Evolutionary conservation across 768 basidiomycete species (phyloP).

Genomic region (Leccinum rimulosum): DNA sequence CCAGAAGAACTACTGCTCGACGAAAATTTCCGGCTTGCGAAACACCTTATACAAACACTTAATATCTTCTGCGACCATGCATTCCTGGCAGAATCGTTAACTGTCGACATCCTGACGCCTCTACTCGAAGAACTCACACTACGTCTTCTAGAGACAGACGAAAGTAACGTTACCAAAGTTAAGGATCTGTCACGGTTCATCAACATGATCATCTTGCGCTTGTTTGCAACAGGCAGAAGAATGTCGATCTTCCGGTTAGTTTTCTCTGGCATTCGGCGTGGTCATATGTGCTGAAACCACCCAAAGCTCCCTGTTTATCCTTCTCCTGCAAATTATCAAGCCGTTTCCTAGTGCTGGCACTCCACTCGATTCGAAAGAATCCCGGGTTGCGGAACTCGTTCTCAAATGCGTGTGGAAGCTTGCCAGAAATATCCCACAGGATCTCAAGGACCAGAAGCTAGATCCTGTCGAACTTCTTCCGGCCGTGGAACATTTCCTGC

Average conservation of each 20-base stretch:
- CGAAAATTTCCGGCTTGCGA: conserved; percentile 89
- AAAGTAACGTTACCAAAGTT: conserved; percentile 75
- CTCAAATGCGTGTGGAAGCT: conserved; percentile 98
- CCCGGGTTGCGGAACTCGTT: conserved; percentile 89
- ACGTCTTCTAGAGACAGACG: conserved; percentile 91
- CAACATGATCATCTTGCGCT: conserved; percentile 94
- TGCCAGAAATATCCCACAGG: conserved; percentile 90
- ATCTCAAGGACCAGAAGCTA: conserved; percentile 73
- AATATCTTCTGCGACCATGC: conserved; percentile 93
- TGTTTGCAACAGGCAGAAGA: conserved; percentile 87
- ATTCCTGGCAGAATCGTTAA: conserved; percentile 82
- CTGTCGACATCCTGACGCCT: conserved; percentile 78
- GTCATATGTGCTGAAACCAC: conserved; percentile 7
- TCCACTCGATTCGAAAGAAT: conserved; percentile 70
- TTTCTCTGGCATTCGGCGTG: background rate
- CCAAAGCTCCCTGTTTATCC: conserved; percentile 58
- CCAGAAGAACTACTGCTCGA: conserved; percentile 69
- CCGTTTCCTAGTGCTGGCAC: conserved; percentile 79
- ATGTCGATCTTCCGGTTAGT: conserved; percentile 89
- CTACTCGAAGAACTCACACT: conserved; percentile 91
- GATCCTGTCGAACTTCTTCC: conserved; percentile 88
- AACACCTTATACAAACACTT: conserved; percentile 95
- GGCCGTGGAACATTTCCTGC: conserved; percentile 91
- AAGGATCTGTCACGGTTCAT: conserved; percentile 95
- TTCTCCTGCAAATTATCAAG: conserved; percentile 80